These are phyloP conservation scores for Ramichloridium luteum DNA, from an alignment of 2,329 filamentous ascomycete genomes.

Conservation along the genomic window DNA sequence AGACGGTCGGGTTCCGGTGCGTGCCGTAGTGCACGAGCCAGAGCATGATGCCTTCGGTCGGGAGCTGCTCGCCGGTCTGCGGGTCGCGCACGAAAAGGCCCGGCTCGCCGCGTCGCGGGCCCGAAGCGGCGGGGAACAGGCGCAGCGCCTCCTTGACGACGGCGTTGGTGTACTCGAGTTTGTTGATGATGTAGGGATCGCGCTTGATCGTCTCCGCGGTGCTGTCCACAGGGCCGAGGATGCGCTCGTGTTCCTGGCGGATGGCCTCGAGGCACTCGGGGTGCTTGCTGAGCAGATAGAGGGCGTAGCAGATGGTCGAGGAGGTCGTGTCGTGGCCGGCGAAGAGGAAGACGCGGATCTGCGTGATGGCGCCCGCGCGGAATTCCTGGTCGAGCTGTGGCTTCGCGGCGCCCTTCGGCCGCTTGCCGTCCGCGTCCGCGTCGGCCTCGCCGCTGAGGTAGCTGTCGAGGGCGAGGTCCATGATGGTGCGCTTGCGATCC, in stretches of 20 bases:
- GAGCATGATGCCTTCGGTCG: slow-evolving; percentile 34
- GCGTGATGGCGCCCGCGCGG: slow-evolving; percentile 20
- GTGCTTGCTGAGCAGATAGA: slow-evolving; percentile 27
- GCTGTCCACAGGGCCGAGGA: slow-evolving; percentile 29
- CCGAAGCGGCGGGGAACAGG: slow-evolving; percentile 37
- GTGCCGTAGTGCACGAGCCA: slow-evolving; percentile 27
- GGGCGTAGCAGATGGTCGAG: slow-evolving; percentile 22
- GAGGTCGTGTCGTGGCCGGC: slow-evolving; percentile 31
- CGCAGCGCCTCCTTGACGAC: slow-evolving; percentile 43
- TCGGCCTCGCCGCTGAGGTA: slow-evolving; percentile 22
- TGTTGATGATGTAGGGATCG: slow-evolving; percentile 37
- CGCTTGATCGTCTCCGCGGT: slow-evolving; percentile 25
- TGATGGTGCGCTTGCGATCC: slow-evolving; percentile 12
- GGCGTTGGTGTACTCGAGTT: slow-evolving; percentile 39
- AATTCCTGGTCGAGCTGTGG: slow-evolving; percentile 23
- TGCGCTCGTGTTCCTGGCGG: slow-evolving; percentile 36
- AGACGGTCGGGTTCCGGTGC: slow-evolving; percentile 26
- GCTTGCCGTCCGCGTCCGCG: slow-evolving; percentile 6
- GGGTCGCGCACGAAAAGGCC: slow-evolving; percentile 29
- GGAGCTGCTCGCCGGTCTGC: slow-evolving; percentile 29
- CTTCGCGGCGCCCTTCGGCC: slow-evolving; percentile 3
- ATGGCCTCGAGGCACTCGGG: slow-evolving; percentile 23
- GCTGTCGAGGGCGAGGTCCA: slow-evolving; percentile 23
- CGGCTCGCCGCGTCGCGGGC: slow-evolving; percentile 25
- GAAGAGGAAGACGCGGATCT: slow-evolving; percentile 28